Conservation (phyloP, 148 eudicot genomes). For the Salicornia ramosissima region DNA sequence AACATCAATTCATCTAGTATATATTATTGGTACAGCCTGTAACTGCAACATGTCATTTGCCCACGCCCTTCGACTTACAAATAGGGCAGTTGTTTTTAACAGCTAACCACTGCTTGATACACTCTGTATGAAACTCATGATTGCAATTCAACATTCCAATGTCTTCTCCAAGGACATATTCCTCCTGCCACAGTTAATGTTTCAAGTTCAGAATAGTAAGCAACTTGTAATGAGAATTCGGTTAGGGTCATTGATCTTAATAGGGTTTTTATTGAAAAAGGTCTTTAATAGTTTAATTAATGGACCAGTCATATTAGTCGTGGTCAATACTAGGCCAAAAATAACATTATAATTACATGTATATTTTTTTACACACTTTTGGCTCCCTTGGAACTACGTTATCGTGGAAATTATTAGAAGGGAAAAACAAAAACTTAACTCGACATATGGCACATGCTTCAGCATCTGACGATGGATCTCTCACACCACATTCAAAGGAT, state of each 20-base stretch:
- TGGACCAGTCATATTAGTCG: too few relatives aligned
- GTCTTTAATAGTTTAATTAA: too few relatives aligned
- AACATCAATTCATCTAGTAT: too few relatives aligned
- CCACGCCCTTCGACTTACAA: slow-evolving; percentile 50
- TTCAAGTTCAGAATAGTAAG: not conserved
- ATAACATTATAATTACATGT: too few relatives aligned
- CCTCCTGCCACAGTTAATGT: slow-evolving; percentile 40
- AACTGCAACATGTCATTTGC: slow-evolving; percentile 23
- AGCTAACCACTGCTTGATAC: slow-evolving; percentile 61
- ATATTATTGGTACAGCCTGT: not conserved
- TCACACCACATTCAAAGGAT: slow-evolving; percentile 16
- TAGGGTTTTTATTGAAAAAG: too few relatives aligned
- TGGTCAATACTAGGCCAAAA: too few relatives aligned
- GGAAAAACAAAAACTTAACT: not conserved
- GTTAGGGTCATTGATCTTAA: too few relatives aligned
- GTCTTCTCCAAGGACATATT: slow-evolving; percentile 45
- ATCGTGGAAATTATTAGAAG: too few relatives aligned
- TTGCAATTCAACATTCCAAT: slow-evolving; percentile 60
- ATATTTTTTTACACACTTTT: too few relatives aligned
- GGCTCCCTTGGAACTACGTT: too few relatives aligned
- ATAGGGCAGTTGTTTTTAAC: slow-evolving; percentile 69
- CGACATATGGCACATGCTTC: slow-evolving; percentile 65
- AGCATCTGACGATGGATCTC: slow-evolving; percentile 19
- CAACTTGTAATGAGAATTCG: not conserved
- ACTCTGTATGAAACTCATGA: slow-evolving; percentile 60